Base-by-base conservation (phyloP, 345 rosid species). In the Acer yangbiense region DNA sequence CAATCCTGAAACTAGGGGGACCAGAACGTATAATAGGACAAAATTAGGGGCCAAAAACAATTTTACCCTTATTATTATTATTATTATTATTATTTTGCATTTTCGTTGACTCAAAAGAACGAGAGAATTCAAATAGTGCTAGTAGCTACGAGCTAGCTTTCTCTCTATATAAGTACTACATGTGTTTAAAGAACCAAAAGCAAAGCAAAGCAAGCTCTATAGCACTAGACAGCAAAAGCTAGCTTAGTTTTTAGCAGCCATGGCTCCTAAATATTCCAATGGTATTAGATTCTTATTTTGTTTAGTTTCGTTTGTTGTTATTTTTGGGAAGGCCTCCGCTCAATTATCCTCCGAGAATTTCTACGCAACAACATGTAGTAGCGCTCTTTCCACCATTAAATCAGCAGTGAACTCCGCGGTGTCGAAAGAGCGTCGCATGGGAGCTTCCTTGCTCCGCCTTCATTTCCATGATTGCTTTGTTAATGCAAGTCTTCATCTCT, bases 381-480 rank as follows among this genome's bases (percentile, higher is more conserved):
- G 50, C 4, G 90, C 87, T 41, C 76, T 85, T 6, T 52, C 78
- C 73, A 83, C 78, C 61, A 90, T 90, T 16, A 71, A 83, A 32
- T 58, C 77, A 20, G 85, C 64, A 1, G 85, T 87, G 41, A 69
- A 68, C 65, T 76, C 85, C 3, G 94, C 91, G 1, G 80, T 89
- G 7, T 67, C 76, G 9, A 84, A 71, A 0, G 92, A 88, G 79
- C 65, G 85, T 27, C 90, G 94, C 75, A 87, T 90, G 85, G 90
- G 87, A 1, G 94, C 94, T 18, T 88, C 89, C 29, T 80, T 90
- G 69, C 85, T 87, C 69, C 90, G 91, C 66, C 88, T 90, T 20
- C 91, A 90, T 74, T 90, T 88, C 78, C 93, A 90, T 41, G 92
- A 90, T 69, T 90, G 91, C 85, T 90, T 90, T 29, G 91, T 88